Base-by-base conservation (phyloP, 1,139 yeast species). In the Yamadazyma pseudoaaseri region DNA sequence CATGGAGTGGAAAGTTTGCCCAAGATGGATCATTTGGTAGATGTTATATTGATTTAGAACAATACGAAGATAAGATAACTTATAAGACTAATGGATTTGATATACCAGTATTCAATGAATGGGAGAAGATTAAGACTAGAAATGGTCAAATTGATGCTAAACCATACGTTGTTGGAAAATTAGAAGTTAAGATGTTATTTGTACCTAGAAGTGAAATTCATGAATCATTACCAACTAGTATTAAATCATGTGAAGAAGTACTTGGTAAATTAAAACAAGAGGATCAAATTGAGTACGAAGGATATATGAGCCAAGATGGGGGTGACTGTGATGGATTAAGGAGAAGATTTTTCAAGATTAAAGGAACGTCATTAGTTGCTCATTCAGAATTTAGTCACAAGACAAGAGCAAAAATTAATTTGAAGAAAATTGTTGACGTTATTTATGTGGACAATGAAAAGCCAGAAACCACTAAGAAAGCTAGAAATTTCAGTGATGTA, bases 11-110 rank as follows among this genome's bases (percentile, higher is more conserved):
- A 29, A 64, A 73, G 38, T 69, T 84, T 43, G 95, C 96, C 2
- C 69, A 67, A 32, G 97, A 90, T 60, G 97, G 97, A 1, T 84
- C 96, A 8, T 87, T 86, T 65, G 96, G 86, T 2, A 72, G 90
- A 45, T 75, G 86, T 39, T 79, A 80, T 45, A 65, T 90, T 36
- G 75, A 74, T 31, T 74, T 89, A 44, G 71, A 74, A 27, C 79
- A 79, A 42, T 75, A 75, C 47, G 80, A 79, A 48, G 59, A 65
- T 16, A 69, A 68, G 27, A 64, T 82, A 20, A 74, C 73, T 13
- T 84, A 86, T 17, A 60, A 62, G 34, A 68, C 79, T 0, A 63
- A 66, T 28, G 66, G 66, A 33, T 73, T 78, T 49, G 72, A 73
- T 34, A 58, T 86, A 37, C 75, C 79, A 11, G 74, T 92, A 49